Evolutionary conservation across 441 rosid genomes (phyloP), one percentile per base, ranked within the genome.

Genomic region (Mallotus japonicus): DNA sequence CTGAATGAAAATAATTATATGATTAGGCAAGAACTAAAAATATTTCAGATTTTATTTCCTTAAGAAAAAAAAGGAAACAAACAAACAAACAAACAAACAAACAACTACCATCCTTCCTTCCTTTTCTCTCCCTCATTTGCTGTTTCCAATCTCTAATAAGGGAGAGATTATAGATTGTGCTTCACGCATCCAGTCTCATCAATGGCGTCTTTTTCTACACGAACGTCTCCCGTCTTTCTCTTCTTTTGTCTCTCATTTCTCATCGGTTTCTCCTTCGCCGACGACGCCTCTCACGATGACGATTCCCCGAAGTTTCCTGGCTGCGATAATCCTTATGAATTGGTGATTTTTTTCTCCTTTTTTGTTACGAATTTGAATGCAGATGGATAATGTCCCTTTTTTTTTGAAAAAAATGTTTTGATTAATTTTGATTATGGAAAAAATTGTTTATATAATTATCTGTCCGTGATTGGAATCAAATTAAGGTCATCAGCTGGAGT

Each of bases 221-320:
- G 47, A 22, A 2, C 6, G 2, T 37, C 62, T 63, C 50, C 12
- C 19, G 51, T 20, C 40, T 37, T 69, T 32, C 6, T 24, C n/a
- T 3, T 74, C 24, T 59, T 70, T 54, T 62, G 60, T 32, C 63
- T 69, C 8, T 67, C 55, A 16, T 57, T 72, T 64, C 62, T 67
- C 11, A 24, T 55, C 11, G 24, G 28, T 28, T 19, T 40, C 58
- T 61, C 73, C 0, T 72, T 20, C 28, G 80, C 80, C 47, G 73
- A 72, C 40, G 76, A 77, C 24, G 76, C 76, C 0, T 77, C 80
- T 3, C 51, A 72, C 40, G 63, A 54, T 13, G 69, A 20, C 51
- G 73, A 46, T 46, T 67, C 76, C 34, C 76, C 80, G 10, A 73
- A 69, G 19, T 69, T 28, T 46, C 76, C 76, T 5, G 80, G 76